These are phyloP conservation scores for Linaria vulgaris DNA, from an alignment of 257 asterid genomes.

Conservation along the genomic window DNA sequence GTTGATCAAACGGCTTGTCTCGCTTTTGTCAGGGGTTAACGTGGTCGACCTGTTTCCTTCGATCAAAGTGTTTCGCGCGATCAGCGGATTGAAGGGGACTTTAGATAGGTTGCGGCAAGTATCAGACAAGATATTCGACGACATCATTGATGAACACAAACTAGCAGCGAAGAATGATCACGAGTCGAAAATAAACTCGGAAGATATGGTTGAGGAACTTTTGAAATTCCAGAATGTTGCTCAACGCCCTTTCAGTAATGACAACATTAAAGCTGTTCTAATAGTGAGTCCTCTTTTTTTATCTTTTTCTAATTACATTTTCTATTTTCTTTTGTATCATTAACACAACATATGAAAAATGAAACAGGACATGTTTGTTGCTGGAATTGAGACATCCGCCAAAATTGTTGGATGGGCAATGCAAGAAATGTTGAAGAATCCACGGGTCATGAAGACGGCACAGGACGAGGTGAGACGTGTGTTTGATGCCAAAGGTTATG, in stretches of 20 bases:
- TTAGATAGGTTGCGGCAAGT: conserved; percentile 17
- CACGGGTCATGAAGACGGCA: conserved; percentile 21
- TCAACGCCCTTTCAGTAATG: not conserved
- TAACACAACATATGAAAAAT: too few species aligned
- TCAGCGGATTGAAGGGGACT: conserved; percentile 31
- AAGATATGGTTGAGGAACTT: conserved; percentile 23
- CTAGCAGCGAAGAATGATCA: not conserved
- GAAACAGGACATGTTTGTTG: conserved; percentile 19
- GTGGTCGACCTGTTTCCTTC: conserved; percentile 25
- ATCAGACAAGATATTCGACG: conserved; percentile 25
- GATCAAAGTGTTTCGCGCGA: conserved; percentile 13
- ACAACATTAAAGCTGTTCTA: conserved; percentile 19
- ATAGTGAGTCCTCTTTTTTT: conserved; percentile 13
- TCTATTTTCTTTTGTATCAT: too few species aligned
- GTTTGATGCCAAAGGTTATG: not conserved
- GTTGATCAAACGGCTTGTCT: not conserved
- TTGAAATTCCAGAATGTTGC: conserved; percentile 19
- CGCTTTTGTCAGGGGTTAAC: conserved; percentile 25
- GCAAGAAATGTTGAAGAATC: conserved; percentile 24
- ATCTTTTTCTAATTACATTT: not conserved
- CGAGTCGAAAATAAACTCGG: not conserved
- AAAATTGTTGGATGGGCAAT: conserved; percentile 27
- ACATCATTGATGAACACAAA: conserved; percentile 28
- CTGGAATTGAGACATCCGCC: conserved; percentile 30
- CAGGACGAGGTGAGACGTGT: conserved; percentile 30